These are phyloP conservation scores for Gonium pectorale DNA, from an alignment of 139 green algal genomes.

Conservation along the genomic window DNA sequence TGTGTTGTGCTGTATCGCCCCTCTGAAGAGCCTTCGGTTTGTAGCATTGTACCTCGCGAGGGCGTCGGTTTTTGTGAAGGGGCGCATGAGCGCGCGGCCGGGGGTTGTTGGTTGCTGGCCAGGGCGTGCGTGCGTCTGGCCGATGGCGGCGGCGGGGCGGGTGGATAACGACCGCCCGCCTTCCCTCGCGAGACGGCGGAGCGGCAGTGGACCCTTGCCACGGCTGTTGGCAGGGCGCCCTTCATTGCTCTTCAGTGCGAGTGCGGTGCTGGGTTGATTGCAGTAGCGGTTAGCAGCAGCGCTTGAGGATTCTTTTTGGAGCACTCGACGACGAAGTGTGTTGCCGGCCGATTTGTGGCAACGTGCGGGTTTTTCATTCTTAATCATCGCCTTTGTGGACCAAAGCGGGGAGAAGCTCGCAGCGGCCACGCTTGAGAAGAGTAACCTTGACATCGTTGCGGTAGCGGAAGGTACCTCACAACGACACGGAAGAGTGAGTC, in stretches of 20 bases:
- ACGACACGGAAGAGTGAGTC: not conserved
- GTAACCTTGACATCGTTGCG: not conserved
- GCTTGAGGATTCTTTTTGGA: slow-evolving; percentile 19
- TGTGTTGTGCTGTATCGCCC: no score
- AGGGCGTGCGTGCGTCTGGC: not conserved
- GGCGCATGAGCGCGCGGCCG: no score
- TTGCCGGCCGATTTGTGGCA: slow-evolving; percentile 17
- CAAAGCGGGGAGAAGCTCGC: no score
- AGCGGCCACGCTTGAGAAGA: not conserved
- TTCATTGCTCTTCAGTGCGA: not conserved
- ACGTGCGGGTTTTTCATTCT: not conserved
- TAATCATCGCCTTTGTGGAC: not conserved
- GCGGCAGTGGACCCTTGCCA: not conserved
- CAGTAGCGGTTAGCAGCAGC: no score
- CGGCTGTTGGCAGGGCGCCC: not conserved
- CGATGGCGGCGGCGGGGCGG: not conserved
- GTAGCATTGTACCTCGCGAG: no score
- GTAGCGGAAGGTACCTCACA: not conserved
- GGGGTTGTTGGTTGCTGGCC: no score
- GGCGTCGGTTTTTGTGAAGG: no score
- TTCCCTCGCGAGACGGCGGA: not conserved
- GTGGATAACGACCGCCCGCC: no score
- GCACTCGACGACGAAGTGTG: slow-evolving; percentile 1
- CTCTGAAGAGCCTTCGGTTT: no score
- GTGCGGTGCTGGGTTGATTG: not conserved